A percentile compares a stretch with the other conserved stretches of the same genome.
These are phyloP conservation scores for Trichaptum fuscoviolaceum DNA, from an alignment of 768 basidiomycete genomes.

Conservation along the genomic window DNA sequence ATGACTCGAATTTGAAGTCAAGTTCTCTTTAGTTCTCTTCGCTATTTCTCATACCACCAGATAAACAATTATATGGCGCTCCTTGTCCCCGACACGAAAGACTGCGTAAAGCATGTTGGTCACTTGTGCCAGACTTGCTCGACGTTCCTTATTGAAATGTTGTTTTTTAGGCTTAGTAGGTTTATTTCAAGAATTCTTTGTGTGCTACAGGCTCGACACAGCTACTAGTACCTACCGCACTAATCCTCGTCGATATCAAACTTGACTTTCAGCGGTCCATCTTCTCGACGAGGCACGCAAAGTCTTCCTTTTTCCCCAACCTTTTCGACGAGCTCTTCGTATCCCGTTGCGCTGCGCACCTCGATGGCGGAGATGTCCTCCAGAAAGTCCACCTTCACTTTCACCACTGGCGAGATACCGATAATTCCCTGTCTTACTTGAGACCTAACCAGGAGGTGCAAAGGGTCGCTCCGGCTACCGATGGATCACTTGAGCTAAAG, in stretches of 20 bases:
- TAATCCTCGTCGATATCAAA: conserved; percentile 92
- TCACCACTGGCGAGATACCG: conserved; percentile 45
- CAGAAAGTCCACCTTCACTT: conserved; percentile 92
- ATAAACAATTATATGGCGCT: too few species aligned
- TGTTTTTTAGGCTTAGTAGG: too few species aligned
- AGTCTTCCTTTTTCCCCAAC: conserved; percentile 91
- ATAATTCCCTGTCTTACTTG: not conserved
- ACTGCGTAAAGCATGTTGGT: too few species aligned
- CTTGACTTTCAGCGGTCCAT: conserved; percentile 78
- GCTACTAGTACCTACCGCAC: too few species aligned
- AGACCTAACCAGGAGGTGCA: conserved; percentile 52
- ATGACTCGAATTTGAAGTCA: too few species aligned
- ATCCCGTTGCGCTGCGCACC: conserved; percentile 75
- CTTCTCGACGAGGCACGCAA: conserved; percentile 76
- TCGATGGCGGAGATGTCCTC: conserved; percentile 95
- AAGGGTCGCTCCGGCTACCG: conserved; percentile 51
- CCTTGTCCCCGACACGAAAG: too few species aligned
- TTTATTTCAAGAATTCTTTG: too few species aligned
- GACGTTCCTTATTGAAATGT: too few species aligned
- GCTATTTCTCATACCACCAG: too few species aligned
- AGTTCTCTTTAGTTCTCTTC: too few species aligned
- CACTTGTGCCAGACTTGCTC: too few species aligned
- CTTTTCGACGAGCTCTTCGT: conserved; percentile 78
- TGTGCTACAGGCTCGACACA: too few species aligned
- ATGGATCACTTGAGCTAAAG: conserved; percentile 85